Evolutionary conservation across 139 green algal species (phyloP), one percentile per base, ranked within the genome.

Genomic region (Chlamydomonas applanata): DNA sequence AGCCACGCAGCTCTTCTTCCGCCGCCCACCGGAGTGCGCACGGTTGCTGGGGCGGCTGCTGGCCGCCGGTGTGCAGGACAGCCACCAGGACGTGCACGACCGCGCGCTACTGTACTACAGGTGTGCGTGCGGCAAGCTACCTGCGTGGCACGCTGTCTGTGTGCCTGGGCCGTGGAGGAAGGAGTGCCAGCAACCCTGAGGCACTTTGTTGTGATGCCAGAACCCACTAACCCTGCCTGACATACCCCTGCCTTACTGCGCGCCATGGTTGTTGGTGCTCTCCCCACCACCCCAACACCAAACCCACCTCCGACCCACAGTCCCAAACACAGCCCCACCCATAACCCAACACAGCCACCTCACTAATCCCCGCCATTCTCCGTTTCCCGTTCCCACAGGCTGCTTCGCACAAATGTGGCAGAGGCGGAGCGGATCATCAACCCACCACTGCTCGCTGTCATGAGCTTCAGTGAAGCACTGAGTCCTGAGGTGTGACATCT

Each of bases 51-150:
- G 88, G 13, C 33, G 19, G 0, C 74, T 82, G 24, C 76, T 97
- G 66, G 76, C 82, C n/a, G 87, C 87, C 3, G 88, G 87, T 0
- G 36, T 89, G 40, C 72, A 75, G 2, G 92, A 97, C 75, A 36
- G 32, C 14, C 72, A 91, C 61, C 85, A 92, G 78, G 92, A 96
- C 69, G 92, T 98, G 45, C 92, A 93, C 54, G 95, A 98, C 80
- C 49, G 91, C 13, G 92, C 92, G 16, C 83, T 97, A 60, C 73
- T 98, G 60, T 99, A 98, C 85, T 97, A 92, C 75, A 87, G 91
- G 90, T 91, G 17, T 2, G 65, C 2, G 53, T 14, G 11, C 5
- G 9, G 53, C 53, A 61, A n/a, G n/a, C n/a, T n/a, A n/a, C n/a
- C n/a, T n/a, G n/a, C n/a, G n/a, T n/a, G n/a, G n/a, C n/a, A n/a